Conservation (phyloP, 306 rosid species). For the Cucurbita maxima region DNA sequence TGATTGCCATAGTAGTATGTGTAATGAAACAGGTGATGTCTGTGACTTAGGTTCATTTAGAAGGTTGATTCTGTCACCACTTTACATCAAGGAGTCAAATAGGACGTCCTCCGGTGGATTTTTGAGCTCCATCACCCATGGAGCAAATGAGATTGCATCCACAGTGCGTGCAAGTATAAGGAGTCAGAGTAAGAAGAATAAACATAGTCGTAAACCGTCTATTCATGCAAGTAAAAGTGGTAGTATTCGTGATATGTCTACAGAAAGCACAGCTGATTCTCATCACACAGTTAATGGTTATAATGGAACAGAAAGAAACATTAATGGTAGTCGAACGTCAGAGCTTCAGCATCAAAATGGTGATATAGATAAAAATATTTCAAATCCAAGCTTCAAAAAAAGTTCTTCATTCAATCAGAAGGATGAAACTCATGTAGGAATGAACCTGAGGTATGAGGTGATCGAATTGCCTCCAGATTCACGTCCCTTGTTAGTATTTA, state of each 20-base stretch:
- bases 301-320: slow-evolving; percentile 44
- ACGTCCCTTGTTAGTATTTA: slow-evolving; percentile 80
- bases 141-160: slow-evolving; percentile 96
- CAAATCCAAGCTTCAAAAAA: slow-evolving; percentile 33
- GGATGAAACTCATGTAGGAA: slow-evolving; percentile 48
- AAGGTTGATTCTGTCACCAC: slow-evolving; percentile 80
- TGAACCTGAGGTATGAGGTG: slow-evolving; percentile 61
- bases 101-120: slow-evolving; percentile 44
- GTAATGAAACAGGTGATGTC: slow-evolving; percentile 76
- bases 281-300: slow-evolving; percentile 39
- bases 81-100: slow-evolving; percentile 56
- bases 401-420: slow-evolving; percentile 42
- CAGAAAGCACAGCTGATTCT: slow-evolving; percentile 58
- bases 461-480: slow-evolving; percentile 76
- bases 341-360: slow-evolving; percentile 49
- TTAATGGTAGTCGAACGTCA: slow-evolving; percentile 27
- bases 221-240: slow-evolving; percentile 51
- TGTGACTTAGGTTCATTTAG: slow-evolving; percentile 84
- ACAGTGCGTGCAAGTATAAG: slow-evolving; percentile 82
- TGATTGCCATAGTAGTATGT: slow-evolving; percentile 75
- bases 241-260: slow-evolving; percentile 38
- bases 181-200: slow-evolving; percentile 69
- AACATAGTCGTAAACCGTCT: slow-evolving; percentile 47
- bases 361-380: slow-evolving; percentile 34
- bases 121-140: slow-evolving; percentile 87